Percentiles rank a stretch among this genome's conserved stretches.
phyloP scores from a whole-genome alignment of 495 filamentous ascomycete species.

The Penicillium cosmopolitanum region DNA sequence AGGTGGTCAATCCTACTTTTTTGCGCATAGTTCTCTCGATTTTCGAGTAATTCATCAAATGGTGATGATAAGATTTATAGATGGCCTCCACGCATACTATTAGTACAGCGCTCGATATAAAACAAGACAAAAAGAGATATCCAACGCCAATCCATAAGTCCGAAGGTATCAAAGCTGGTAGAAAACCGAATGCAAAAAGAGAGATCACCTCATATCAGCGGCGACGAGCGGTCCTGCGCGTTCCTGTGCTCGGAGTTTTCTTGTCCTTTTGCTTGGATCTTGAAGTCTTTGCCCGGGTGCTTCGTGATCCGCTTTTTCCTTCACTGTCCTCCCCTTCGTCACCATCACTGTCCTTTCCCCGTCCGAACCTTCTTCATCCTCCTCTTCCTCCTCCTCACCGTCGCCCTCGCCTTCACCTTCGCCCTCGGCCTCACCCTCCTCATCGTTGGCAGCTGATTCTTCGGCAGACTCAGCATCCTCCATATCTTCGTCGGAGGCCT shows the following conservation, averaged over 20 bases:
- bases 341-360: conserved; percentile 20
- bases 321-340: conserved; percentile 43
- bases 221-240: conserved; percentile 42
- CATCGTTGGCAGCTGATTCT: conserved; percentile 44
- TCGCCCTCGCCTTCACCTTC: conserved; percentile 6
- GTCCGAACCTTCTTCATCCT: conserved; percentile 32
- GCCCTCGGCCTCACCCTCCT: conserved; percentile 42
- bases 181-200: not conserved
- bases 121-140: not conserved
- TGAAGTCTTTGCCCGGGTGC: conserved; percentile 44
- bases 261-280: conserved; percentile 45
- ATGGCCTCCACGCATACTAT: not conserved
- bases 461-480: conserved; percentile 47
- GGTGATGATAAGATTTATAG: not conserved
- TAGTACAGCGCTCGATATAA: not conserved
- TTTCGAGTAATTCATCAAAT: not conserved
- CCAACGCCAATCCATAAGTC: conserved; percentile 23
- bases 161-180: conserved; percentile 33
- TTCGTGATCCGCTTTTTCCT: conserved; percentile 44
- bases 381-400: conserved; percentile 8
- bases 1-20: conserved; percentile 23
- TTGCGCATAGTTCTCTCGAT: not conserved
- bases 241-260: conserved; percentile 33
- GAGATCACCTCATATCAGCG: conserved; percentile 24
- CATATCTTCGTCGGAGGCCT: conserved; percentile 43